Conservation (phyloP, 495 filamentous ascomycete genomes). For the Hypoxylon lienhwacheense region DNA sequence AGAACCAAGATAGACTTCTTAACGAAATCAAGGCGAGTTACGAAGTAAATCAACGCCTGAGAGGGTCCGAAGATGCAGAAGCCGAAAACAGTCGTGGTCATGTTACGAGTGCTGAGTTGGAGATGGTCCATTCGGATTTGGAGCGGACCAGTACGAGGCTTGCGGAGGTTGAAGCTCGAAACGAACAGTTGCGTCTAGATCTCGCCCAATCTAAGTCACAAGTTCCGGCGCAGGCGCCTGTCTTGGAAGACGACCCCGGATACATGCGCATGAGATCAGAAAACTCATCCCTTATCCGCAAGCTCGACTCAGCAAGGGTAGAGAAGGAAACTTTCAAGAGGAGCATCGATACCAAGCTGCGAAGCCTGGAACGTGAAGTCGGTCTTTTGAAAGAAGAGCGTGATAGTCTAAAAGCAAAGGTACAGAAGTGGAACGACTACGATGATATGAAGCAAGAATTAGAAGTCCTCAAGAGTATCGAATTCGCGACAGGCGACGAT, state of each 20-base stretch:
- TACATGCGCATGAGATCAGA: conserved; percentile 87
- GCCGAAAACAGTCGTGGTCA: conserved; percentile 54
- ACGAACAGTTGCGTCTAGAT: conserved; percentile 89
- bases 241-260: conserved; percentile 81
- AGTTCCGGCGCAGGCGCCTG: conserved; percentile 57
- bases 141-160: conserved; percentile 85
- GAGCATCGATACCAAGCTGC: conserved; percentile 69
- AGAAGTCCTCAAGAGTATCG: conserved; percentile 96
- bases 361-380: conserved; percentile 72
- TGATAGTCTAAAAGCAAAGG: conserved; percentile 70
- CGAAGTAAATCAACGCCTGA: conserved; percentile 91
- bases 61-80: conserved; percentile 65
- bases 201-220: conserved; percentile 85
- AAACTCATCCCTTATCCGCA: conserved; percentile 85
- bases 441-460: conserved; percentile 94
- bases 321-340: conserved; percentile 80
- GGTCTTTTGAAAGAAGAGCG: conserved; percentile 66
- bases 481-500: conserved; percentile 89
- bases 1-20: conserved; percentile 87
- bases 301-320: conserved; percentile 76
- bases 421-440: conserved; percentile 91
- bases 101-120: conserved; percentile 85
- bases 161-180: conserved; percentile 89
- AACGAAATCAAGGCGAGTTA: conserved; percentile 97
- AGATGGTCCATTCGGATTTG: conserved; percentile 87